Conservation (phyloP, 2,329 filamentous ascomycete species). For the Ceratocystis huliohia region DNA sequence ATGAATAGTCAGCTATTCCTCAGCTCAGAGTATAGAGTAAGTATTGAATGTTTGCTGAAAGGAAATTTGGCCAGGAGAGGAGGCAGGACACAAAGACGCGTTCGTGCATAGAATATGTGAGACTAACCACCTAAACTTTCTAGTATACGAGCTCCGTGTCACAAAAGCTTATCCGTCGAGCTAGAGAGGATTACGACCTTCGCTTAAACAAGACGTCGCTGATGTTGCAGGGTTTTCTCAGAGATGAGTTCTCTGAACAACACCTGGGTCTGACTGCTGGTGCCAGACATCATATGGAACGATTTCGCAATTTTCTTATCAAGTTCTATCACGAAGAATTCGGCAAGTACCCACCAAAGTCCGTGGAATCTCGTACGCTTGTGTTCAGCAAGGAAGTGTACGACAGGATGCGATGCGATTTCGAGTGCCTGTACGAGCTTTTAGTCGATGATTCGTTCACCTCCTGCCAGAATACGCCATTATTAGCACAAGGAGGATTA, state of each 20-base stretch:
- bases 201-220: constrained; percentile 45
- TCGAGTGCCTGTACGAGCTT: constrained; percentile 56
- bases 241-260: constrained; percentile 54
- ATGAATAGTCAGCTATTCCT: constrained; percentile 52
- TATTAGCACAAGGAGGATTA: constrained; percentile 50
- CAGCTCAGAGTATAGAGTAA: constrained; percentile 49
- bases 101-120: constrained; percentile 1
- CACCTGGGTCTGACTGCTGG: constrained; percentile 51
- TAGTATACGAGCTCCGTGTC: constrained; percentile 37
- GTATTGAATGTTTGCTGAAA: constrained; percentile 23
- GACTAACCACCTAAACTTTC: background rate
- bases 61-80: no score
- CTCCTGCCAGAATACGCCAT: constrained; percentile 37
- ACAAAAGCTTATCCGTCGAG: constrained; percentile 51
- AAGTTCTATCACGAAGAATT: constrained; percentile 54
- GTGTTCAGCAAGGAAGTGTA: constrained; percentile 41
- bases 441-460: constrained; percentile 52
- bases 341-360: constrained; percentile 57
- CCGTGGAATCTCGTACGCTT: constrained; percentile 35
- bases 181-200: constrained; percentile 51
- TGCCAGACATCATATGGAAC: constrained; percentile 54
- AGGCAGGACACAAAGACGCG: background rate
- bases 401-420: constrained; percentile 53
- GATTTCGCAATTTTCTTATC: constrained; percentile 57
- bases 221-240: constrained; percentile 54